Percentiles rank a stretch among this genome's conserved stretches.
These are phyloP conservation scores for Actinomortierella wolfii DNA, from an alignment of 371 early-diverging fungal genomes.

Conservation along the genomic window DNA sequence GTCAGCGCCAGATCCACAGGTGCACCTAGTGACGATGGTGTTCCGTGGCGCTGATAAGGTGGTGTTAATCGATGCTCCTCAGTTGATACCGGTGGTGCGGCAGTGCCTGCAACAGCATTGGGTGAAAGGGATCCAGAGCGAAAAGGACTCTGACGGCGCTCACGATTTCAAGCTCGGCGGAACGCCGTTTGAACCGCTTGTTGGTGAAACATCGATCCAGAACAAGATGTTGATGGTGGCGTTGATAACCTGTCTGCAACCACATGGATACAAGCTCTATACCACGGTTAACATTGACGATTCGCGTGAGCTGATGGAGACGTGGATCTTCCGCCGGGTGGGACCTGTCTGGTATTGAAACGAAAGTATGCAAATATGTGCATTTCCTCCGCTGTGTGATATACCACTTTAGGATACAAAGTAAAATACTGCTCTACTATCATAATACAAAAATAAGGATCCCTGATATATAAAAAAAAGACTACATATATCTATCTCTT, in stretches of 20 bases:
- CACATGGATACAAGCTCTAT: slow-evolving; percentile 24
- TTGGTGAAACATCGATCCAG: slow-evolving; percentile 4
- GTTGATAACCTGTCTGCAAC: slow-evolving; percentile 10
- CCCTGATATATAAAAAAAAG: too few relatives aligned
- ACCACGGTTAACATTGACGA: slow-evolving; percentile 16
- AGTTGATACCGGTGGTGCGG: slow-evolving; percentile 4
- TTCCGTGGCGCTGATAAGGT: slow-evolving; percentile 21
- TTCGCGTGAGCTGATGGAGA: slow-evolving; percentile 14
- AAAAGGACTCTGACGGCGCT: slow-evolving; percentile 7
- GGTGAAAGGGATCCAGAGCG: slow-evolving; percentile 14
- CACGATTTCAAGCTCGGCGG: slow-evolving; percentile 36
- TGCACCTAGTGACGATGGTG: slow-evolving; percentile 24
- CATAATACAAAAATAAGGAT: too few relatives aligned
- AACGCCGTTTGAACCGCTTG: slow-evolving; percentile 14
- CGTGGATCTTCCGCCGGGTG: slow-evolving; percentile 28
- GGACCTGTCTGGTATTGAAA: slow-evolving; percentile 7
- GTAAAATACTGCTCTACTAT: too few relatives aligned
- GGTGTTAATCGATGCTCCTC: slow-evolving; percentile 31
- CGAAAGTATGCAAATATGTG: too few relatives aligned
- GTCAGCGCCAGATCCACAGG: background rate
- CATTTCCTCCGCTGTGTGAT: too few relatives aligned
- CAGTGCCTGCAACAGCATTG: slow-evolving; percentile 17
- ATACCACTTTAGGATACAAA: too few relatives aligned
- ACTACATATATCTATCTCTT: too few relatives aligned
- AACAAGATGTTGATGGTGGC: slow-evolving; percentile 24